A percentile compares a stretch with the other conserved stretches of the same genome.
Conservation (phyloP, 352 stramenopile species). For the Albugo laibachii region DNA sequence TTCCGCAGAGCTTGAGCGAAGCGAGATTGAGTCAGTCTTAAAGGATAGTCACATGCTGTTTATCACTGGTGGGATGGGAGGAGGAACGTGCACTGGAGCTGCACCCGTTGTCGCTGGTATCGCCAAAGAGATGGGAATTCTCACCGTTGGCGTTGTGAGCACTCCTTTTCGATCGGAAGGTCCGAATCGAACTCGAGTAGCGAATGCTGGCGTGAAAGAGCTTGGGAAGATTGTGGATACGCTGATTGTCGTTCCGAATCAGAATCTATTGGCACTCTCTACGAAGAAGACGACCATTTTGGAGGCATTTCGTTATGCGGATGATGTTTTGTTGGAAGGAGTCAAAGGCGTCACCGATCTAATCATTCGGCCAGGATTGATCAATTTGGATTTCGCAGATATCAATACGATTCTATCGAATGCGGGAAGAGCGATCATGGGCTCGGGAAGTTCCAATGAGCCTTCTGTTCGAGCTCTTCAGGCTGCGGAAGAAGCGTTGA, state of each 20-base stretch:
- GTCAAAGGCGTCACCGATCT: slow-evolving; percentile 92
- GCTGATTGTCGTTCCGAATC: slow-evolving; percentile 92
- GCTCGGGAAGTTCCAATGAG: slow-evolving; percentile 61
- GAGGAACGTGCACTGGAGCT: slow-evolving; percentile 81
- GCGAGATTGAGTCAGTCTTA: slow-evolving; percentile 80
- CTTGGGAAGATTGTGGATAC: slow-evolving; percentile 89
- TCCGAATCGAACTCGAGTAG: slow-evolving; percentile 84
- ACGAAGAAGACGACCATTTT: slow-evolving; percentile 86
- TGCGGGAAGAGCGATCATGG: slow-evolving; percentile 90
- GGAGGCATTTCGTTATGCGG: slow-evolving; percentile 86
- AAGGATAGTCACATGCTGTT: slow-evolving; percentile 91
- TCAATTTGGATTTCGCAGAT: slow-evolving; percentile 96
- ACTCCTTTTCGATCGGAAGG: slow-evolving; percentile 93
- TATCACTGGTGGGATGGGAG: slow-evolving; percentile 91
- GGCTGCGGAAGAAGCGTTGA: slow-evolving; percentile 86
- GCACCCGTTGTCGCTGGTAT: slow-evolving; percentile 86
- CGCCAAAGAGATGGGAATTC: slow-evolving; percentile 80
- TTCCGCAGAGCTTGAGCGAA: slow-evolving; percentile 72
- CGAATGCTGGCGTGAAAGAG: slow-evolving; percentile 81
- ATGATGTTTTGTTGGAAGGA: slow-evolving; percentile 90
- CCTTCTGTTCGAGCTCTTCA: slow-evolving; percentile 66
- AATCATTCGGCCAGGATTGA: slow-evolving; percentile 90
- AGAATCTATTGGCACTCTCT: slow-evolving; percentile 87
- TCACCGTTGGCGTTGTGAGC: slow-evolving; percentile 92
- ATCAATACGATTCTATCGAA: slow-evolving; percentile 90